Percentiles rank a stretch among this genome's conserved stretches.
Evolutionary conservation across 495 filamentous ascomycete genomes (phyloP).

Genomic region (Cercophora scortea): DNA sequence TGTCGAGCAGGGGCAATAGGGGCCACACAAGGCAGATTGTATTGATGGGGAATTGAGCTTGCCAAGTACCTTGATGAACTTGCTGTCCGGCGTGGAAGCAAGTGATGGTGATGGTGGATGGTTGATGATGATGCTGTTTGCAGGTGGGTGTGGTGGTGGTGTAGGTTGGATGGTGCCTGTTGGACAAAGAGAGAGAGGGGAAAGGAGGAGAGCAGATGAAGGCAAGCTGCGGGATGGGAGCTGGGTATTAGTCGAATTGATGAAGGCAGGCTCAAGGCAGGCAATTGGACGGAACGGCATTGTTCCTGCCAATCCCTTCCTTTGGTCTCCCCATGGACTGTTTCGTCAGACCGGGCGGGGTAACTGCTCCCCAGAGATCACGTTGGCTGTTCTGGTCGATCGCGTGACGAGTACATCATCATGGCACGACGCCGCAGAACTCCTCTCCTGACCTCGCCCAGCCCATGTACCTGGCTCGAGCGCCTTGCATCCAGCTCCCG

Average conservation of each 20-base stretch:
- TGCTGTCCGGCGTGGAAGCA: background rate
- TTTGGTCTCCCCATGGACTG: slow-evolving; percentile 4
- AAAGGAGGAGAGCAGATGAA: slow-evolving; percentile 9
- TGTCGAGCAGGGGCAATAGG: background rate
- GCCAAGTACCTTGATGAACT: background rate
- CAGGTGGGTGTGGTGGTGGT: slow-evolving; percentile 1
- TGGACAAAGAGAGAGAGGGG: slow-evolving; percentile 19
- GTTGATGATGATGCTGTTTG: background rate
- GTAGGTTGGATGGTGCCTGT: slow-evolving; percentile 8
- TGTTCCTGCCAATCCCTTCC: slow-evolving; percentile 15
- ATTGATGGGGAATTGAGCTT: no score
- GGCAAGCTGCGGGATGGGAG: slow-evolving; percentile 6
- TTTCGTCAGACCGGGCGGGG: slow-evolving; percentile 32
- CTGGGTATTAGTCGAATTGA: no score
- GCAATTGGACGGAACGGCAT: background rate
- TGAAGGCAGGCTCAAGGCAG: background rate
- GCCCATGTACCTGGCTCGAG: slow-evolving; percentile 20
- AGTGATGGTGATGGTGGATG: background rate
- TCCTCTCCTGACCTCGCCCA: slow-evolving; percentile 7
- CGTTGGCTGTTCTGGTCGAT: slow-evolving; percentile 19
- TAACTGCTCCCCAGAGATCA: slow-evolving; percentile 24
- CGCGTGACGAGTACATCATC: slow-evolving; percentile 31
- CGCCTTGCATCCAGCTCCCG: slow-evolving; percentile 11
- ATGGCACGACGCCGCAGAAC: slow-evolving; percentile 20
- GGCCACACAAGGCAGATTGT: background rate